Conservation (phyloP, 345 rosid genomes). For the Pugionium cornutum region DNA sequence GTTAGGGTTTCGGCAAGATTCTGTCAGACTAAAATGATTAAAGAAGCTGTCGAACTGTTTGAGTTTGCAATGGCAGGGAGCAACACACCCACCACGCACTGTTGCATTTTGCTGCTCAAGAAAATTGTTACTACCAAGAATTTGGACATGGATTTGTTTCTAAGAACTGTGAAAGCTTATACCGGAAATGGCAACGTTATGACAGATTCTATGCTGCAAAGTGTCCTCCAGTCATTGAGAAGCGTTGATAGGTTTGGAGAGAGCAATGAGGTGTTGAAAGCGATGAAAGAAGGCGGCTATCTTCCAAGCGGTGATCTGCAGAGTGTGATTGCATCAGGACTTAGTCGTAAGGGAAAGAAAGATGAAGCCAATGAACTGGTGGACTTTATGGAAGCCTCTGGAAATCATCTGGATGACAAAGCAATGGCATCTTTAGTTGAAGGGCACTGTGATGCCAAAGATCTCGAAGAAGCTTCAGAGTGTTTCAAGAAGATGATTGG, state of each 20-base stretch:
- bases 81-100: slow-evolving; percentile 55
- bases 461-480: slow-evolving; percentile 67
- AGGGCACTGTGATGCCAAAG: slow-evolving; percentile 67
- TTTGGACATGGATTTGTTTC: slow-evolving; percentile 61
- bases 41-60: slow-evolving; percentile 28
- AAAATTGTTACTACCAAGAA: slow-evolving; percentile 59
- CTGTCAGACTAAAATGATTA: slow-evolving; percentile 39
- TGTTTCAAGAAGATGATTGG: slow-evolving; percentile 61
- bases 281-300: slow-evolving; percentile 62
- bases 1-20: slow-evolving; percentile 46
- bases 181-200: slow-evolving; percentile 52
- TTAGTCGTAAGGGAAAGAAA: slow-evolving; percentile 57
- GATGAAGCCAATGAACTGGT: slow-evolving; percentile 57
- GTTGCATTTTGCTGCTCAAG: slow-evolving; percentile 47
- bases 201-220: slow-evolving; percentile 55
- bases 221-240: slow-evolving; percentile 65
- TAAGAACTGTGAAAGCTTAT: slow-evolving; percentile 61
- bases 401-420: slow-evolving; percentile 51
- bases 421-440: slow-evolving; percentile 64
- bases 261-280: slow-evolving; percentile 65
- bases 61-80: slow-evolving; percentile 66
- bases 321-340: slow-evolving; percentile 57
- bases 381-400: slow-evolving; percentile 53
- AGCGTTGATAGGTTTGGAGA: slow-evolving; percentile 66
- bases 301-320: slow-evolving; percentile 46